A percentile compares a stretch with the other conserved stretches of the same genome.
Conservation (phyloP, 139 green algal species). For the Chlorella sorokiniana region DNA sequence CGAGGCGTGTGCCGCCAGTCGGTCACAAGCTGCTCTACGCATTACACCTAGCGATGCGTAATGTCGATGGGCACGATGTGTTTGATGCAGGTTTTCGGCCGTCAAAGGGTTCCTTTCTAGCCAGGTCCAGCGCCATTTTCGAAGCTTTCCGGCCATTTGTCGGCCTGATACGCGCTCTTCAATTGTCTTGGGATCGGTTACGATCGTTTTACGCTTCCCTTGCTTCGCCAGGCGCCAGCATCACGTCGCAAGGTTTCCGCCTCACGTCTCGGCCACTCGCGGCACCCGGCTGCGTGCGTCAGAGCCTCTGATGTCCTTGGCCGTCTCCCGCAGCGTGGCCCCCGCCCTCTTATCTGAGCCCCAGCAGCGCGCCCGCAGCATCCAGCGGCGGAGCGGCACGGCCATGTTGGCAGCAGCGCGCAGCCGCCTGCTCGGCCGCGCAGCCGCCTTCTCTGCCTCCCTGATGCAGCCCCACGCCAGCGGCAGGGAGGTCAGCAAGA, state of each 20-base stretch:
- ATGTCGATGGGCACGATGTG: too few relatives aligned
- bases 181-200: too few relatives aligned
- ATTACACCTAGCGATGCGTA: too few relatives aligned
- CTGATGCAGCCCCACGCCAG: not conserved
- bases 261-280: not conserved
- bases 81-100: too few relatives aligned
- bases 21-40: too few relatives aligned
- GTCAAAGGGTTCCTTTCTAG: too few relatives aligned
- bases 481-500: slow-evolving; percentile 1
- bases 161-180: too few relatives aligned
- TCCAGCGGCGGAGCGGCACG: not conserved
- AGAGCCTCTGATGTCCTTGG: slow-evolving; percentile 5
- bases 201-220: too few relatives aligned
- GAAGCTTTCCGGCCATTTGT: too few relatives aligned
- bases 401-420: not conserved
- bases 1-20: too few relatives aligned
- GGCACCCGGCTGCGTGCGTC: not conserved
- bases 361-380: not conserved
- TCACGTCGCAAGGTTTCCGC: not conserved
- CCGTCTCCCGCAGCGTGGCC: not conserved
- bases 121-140: too few relatives aligned
- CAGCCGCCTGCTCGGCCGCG: slow-evolving; percentile 10
- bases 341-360: not conserved
- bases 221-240: too few relatives aligned
- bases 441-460: slow-evolving; percentile 2